A percentile compares a stretch with the other conserved stretches of the same genome.
phyloP scores from a whole-genome alignment of 2,329 filamentous ascomycete species.

The Arthrobotrys sphaeroides region DNA sequence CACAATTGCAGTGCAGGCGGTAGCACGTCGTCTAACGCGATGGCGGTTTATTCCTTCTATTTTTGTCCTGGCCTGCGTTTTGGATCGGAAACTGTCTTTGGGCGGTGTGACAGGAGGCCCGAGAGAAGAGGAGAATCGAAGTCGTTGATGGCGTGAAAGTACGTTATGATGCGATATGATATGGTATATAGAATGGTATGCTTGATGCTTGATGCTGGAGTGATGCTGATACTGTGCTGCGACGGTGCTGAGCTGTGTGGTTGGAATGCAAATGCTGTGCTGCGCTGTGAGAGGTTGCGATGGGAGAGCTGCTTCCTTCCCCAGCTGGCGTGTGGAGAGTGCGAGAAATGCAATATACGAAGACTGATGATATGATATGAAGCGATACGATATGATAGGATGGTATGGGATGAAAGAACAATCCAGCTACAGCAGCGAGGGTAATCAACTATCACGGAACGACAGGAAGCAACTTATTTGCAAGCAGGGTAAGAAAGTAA shows the following conservation, averaged over 20 bases:
- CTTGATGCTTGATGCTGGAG: too few species aligned
- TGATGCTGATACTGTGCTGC: too few species aligned
- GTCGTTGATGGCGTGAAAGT: slow-evolving; percentile 7
- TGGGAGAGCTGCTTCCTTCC: too few species aligned
- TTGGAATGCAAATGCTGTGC: too few species aligned
- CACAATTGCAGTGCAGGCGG: slow-evolving; percentile 4
- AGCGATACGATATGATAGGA: neutral
- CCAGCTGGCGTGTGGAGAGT: too few species aligned
- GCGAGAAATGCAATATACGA: too few species aligned
- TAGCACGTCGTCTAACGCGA: slow-evolving; percentile 37
- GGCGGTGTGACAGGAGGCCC: neutral
- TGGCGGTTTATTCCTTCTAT: slow-evolving; percentile 44
- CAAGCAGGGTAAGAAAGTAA: too few species aligned
- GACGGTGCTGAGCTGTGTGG: too few species aligned
- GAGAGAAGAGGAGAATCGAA: slow-evolving; percentile 7
- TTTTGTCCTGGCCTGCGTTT: slow-evolving; percentile 42
- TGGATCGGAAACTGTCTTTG: slow-evolving; percentile 35
- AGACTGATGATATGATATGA: neutral
- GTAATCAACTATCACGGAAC: neutral
- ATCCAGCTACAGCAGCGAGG: neutral
- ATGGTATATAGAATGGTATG: too few species aligned
- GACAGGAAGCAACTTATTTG: neutral
- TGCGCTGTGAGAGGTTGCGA: too few species aligned
- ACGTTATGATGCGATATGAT: neutral
- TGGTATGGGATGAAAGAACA: neutral